Conservation (phyloP, 257 asterid genomes). For the Galeopsis tetrahit region DNA sequence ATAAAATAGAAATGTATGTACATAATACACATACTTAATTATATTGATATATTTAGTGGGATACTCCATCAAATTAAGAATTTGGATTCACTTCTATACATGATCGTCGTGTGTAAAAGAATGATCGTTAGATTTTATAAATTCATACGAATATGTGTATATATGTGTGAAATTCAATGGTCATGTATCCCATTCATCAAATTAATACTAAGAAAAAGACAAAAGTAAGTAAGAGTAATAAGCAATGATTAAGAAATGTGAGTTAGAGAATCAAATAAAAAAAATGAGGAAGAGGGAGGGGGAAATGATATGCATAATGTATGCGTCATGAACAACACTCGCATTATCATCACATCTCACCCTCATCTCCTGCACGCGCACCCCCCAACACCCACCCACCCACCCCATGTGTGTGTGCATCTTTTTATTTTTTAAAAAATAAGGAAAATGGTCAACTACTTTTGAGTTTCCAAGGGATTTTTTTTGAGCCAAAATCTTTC, state of each 20-base stretch:
- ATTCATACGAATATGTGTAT: no score
- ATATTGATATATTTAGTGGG: no score
- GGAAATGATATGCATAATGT: constrained; percentile 40
- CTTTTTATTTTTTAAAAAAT: background rate
- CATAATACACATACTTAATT: no score
- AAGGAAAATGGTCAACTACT: constrained; percentile 31
- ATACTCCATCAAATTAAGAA: no score
- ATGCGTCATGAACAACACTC: constrained; percentile 64
- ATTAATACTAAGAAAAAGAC: background rate
- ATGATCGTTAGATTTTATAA: no score
- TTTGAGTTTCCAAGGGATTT: constrained; percentile 32
- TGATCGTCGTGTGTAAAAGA: no score
- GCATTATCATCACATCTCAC: constrained; percentile 53
- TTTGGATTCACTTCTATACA: no score
- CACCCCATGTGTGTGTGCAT: constrained; percentile 20
- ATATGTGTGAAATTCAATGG: no score
- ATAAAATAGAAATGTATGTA: no score
- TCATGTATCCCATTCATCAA: background rate
- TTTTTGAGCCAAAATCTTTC: constrained; percentile 45
- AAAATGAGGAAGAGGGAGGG: background rate
- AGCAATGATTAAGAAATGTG: constrained; percentile 55
- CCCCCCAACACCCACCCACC: constrained; percentile 59
- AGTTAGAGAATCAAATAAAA: constrained; percentile 42
- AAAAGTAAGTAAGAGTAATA: constrained; percentile 16
- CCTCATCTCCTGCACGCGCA: constrained; percentile 66